Base-by-base conservation (phyloP, 305 asterid genomes). In the Stenogyne calaminthoides region DNA sequence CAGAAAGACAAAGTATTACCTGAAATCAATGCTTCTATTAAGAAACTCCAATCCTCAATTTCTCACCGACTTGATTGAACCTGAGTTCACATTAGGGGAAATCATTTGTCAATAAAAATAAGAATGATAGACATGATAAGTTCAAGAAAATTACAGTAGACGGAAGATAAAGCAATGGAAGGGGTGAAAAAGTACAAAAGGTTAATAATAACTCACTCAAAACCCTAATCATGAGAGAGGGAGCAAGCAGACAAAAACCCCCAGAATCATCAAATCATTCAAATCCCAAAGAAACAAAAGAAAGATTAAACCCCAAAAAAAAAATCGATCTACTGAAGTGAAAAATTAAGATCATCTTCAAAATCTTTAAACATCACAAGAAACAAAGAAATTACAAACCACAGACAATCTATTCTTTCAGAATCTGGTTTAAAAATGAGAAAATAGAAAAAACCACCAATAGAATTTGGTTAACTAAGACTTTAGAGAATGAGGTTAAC, bases 191-290 rank as follows among this genome's bases (percentile, higher is more conserved):
- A 47, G 70, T 73, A 56, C 65, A n/a, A 56, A 27, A 49, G 55
- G 77, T 64, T 22, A 78, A 74, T 81, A 44, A 85, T 75, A 54
- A 85, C 78, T 76, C 80, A 78, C 83, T 80, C 85, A 75, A 83
- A 88, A 79, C 84, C 86, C 84, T 79, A 82, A 84, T 83, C 81
- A 80, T 60, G 70, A 73, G 75, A 62, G 76, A 75, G 62, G 62
- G 62, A 71, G 68, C 68, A 59, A 76, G 82, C 77, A 70, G 77
- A 80, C 77, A 74, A 79, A 76, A 60, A 60, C 77, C 76, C 29
- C 77, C 51, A 70, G 69, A 78, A 76, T 73, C 75, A 73, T 73
- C 70, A 76, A 73, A 73, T 67, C 76, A 69, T 62, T 75, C 74
- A 55, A 76, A 72, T 64, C 84, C 76, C 67, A 47, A 73, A 76